A percentile compares a stretch with the other conserved stretches of the same genome.
Conservation (phyloP, 441 rosid genomes). For the Brassica hybrid region DNA sequence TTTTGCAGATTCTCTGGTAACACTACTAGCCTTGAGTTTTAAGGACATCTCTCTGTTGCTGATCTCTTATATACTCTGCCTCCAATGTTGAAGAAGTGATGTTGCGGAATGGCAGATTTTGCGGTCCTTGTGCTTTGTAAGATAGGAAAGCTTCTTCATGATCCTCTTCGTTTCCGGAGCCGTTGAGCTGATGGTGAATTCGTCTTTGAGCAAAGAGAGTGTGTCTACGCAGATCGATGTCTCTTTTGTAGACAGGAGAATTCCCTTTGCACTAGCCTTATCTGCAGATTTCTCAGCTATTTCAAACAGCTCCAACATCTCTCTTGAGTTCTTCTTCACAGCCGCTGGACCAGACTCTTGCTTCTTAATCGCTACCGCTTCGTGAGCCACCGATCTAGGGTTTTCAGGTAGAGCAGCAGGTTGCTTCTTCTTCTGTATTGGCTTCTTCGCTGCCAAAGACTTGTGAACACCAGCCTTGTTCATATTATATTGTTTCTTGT, state of each 20-base stretch:
- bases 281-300: slow-evolving; percentile 27
- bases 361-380: background rate
- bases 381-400: slow-evolving; percentile 1
- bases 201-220: slow-evolving; percentile 3
- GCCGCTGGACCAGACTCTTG: background rate
- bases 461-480: background rate
- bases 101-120: slow-evolving; percentile 19
- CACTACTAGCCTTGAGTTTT: background rate
- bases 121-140: slow-evolving; percentile 26
- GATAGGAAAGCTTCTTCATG: slow-evolving; percentile 19
- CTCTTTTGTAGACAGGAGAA: slow-evolving; percentile 9
- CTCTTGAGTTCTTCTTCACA: background rate
- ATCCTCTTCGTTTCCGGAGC: background rate
- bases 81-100: slow-evolving; percentile 20
- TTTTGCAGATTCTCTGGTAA: background rate
- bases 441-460: background rate
- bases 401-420: background rate
- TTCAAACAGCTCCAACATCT: background rate
- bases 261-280: slow-evolving; percentile 15
- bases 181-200: background rate
- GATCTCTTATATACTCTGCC: slow-evolving; percentile 15
- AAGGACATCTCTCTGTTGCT: background rate
- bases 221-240: slow-evolving; percentile 19
- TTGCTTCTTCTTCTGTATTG: background rate
- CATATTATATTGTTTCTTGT: background rate